Percentiles rank a stretch among this genome's conserved stretches.
Evolutionary conservation across 208 protist species (phyloP).

Genomic region (Acanthamoeba healyi): DNA sequence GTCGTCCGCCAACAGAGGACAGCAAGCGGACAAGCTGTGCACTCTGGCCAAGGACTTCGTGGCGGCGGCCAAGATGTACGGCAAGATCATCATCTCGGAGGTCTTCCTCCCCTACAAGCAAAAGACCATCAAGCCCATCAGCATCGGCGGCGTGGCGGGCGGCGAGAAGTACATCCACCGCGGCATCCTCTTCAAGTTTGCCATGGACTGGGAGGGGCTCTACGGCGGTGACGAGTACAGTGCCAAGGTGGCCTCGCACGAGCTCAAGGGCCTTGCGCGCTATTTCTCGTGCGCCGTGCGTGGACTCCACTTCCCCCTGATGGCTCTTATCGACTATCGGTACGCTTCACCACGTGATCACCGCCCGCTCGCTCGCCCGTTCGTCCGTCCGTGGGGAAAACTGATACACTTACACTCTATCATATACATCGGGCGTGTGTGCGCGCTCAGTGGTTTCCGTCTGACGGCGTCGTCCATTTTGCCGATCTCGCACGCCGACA

Average conservation of each 20-base stretch:
- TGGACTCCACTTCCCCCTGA: conserved; percentile 75
- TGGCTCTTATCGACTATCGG: conserved; percentile 79
- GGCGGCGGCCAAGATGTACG: conserved; percentile 77
- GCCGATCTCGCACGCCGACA: conserved; percentile 61
- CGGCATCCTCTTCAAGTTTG: conserved; percentile 81
- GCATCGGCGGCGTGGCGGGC: conserved; percentile 76
- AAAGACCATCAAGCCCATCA: conserved; percentile 77
- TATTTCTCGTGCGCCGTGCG: conserved; percentile 64
- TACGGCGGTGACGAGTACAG: conserved; percentile 73
- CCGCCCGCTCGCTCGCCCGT: neutral
- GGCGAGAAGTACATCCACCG: conserved; percentile 79
- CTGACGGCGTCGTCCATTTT: conserved; percentile 75
- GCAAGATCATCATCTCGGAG: conserved; percentile 82
- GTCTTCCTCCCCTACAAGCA: conserved; percentile 75
- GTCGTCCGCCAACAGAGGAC: too few relatives aligned
- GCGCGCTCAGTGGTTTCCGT: conserved; percentile 70
- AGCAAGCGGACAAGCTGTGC: conserved; percentile 74
- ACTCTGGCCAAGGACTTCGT: conserved; percentile 77
- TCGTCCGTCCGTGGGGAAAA: too few relatives aligned
- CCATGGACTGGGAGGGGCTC: conserved; percentile 72
- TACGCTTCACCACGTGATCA: neutral
- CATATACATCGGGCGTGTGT: too few relatives aligned
- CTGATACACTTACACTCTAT: too few relatives aligned
- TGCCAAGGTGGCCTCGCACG: conserved; percentile 73
- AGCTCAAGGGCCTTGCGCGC: conserved; percentile 74